Evolutionary conservation across 192 early-diverging fungal species (phyloP).

Genomic region (Podila epigama): DNA sequence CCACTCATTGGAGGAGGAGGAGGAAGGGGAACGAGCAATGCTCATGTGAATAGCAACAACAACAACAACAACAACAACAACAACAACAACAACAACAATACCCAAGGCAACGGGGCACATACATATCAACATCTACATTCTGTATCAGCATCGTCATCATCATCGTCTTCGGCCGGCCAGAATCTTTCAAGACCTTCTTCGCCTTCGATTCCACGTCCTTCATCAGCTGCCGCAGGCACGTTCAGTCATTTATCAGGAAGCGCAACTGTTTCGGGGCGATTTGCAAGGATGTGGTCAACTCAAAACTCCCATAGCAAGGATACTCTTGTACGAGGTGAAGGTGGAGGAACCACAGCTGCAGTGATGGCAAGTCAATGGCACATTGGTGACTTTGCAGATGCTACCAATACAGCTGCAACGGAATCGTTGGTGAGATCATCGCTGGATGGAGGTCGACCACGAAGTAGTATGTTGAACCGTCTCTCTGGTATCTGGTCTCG

Average conservation of each 20-base stretch:
- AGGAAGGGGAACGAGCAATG: too few species aligned
- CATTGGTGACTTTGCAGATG: conserved; percentile 35
- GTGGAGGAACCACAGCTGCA: conserved; percentile 5
- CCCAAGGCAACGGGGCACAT: too few species aligned
- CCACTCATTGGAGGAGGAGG: neutral
- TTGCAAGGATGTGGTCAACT: conserved; percentile 38
- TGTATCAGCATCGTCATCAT: too few species aligned
- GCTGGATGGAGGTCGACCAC: neutral
- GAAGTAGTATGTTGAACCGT: conserved; percentile 30
- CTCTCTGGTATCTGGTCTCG: conserved; percentile 43
- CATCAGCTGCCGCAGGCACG: neutral
- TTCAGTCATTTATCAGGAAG: conserved; percentile 20
- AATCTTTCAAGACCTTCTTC: neutral
- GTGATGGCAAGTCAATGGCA: conserved; percentile 10
- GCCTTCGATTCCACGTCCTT: neutral
- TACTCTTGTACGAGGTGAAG: neutral
- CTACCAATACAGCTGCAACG: conserved; percentile 10
- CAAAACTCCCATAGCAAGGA: neutral
- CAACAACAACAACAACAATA: too few species aligned
- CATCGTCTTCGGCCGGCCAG: neutral
- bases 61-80: neutral
- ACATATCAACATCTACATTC: too few species aligned
- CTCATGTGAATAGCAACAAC: neutral
- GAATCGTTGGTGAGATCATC: conserved; percentile 2
- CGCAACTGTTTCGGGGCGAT: conserved; percentile 24